Evolutionary conservation across 345 rosid species (phyloP), one percentile per base, ranked within the genome.

Genomic region (Carallia brachiata): DNA sequence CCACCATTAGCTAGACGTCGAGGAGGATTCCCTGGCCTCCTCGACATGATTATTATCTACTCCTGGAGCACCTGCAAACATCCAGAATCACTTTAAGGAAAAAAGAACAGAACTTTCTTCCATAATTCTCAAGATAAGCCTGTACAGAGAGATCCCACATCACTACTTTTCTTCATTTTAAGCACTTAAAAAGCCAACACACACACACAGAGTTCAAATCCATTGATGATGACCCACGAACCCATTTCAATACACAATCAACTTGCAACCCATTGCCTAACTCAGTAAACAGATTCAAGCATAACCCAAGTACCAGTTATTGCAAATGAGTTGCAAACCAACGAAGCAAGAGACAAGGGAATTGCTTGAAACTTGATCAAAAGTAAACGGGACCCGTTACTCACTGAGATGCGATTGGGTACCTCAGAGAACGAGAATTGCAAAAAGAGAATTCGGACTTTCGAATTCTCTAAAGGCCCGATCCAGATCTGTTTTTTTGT

Each of bases 1-100:
- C 84, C 85, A 36, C 85, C 79, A 61, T 84, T 88, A 59, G 68
- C 77, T 62, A 79, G 62, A 57, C 85, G 94, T 52, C 94, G 83
- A 50, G 84, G 54, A 17, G 84, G 89, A 78, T 81, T 87, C 39
- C 78, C 86, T n/a, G 82, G 85, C 77, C 91, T 85, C 80, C 94
- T 80, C 7, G 94, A 81, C 91, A 89, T 87, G 44, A 60, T 76
- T 72, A 60, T 76, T 72, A 40, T 40, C 10, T 31, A 60, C 39
- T 19, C 54, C 7, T 12, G 32, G 9, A 52, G 47, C 58, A 5
- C 64, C 80, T 67, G 72, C 66, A 69, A 73, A 62, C 57, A 55
- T 5, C 36, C 8, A 36, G 2, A 61, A 23, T 61, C 23, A 69
- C 48, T 36, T 30, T 6, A 19, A 31, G 0, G 9, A 19, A 15